These are phyloP conservation scores for Colletotrichum orbiculare DNA, from an alignment of 2,329 filamentous ascomycete species.

Conservation along the genomic window DNA sequence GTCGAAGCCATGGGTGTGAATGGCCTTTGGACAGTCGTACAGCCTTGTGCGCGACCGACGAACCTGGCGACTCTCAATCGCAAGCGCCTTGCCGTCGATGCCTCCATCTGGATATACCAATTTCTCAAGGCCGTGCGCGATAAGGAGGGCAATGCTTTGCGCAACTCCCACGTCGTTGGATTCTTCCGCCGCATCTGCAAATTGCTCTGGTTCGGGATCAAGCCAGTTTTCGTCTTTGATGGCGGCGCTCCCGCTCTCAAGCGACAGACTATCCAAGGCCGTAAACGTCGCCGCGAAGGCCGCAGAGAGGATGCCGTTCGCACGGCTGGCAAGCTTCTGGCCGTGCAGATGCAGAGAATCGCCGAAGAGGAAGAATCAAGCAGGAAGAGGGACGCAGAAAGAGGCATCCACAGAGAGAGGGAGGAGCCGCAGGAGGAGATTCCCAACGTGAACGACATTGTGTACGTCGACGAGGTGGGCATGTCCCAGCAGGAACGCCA, in stretches of 20 bases:
- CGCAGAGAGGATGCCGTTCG: slow-evolving; percentile 90
- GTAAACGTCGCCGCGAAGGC: slow-evolving; percentile 86
- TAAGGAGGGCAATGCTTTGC: slow-evolving; percentile 95
- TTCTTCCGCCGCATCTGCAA: slow-evolving; percentile 99
- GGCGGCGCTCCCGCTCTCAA: slow-evolving; percentile 93
- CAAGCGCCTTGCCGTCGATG: slow-evolving; percentile 95
- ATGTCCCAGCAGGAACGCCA: slow-evolving; percentile 82
- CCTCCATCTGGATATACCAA: slow-evolving; percentile 99
- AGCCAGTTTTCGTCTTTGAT: slow-evolving; percentile 97
- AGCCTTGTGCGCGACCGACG: slow-evolving; percentile 94
- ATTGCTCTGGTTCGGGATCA: slow-evolving; percentile 94
- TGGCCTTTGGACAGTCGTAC: slow-evolving; percentile 94
- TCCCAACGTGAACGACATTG: slow-evolving; percentile 74
- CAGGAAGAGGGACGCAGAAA: slow-evolving; percentile 60
- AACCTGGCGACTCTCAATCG: slow-evolving; percentile 96
- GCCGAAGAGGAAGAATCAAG: slow-evolving; percentile 86
- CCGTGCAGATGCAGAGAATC: slow-evolving; percentile 90
- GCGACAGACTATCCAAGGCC: slow-evolving; percentile 84
- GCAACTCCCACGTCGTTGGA: slow-evolving; percentile 94
- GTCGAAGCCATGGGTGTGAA: slow-evolving; percentile 88
- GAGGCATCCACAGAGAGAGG: slow-evolving; percentile 52
- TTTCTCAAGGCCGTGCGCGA: slow-evolving; percentile 99
- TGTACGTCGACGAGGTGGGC: slow-evolving; percentile 91
- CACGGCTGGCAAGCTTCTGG: slow-evolving; percentile 91
- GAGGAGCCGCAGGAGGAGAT: slow-evolving; percentile 73